Conservation (phyloP, 768 basidiomycete genomes). For the Boletales sp. region DNA sequence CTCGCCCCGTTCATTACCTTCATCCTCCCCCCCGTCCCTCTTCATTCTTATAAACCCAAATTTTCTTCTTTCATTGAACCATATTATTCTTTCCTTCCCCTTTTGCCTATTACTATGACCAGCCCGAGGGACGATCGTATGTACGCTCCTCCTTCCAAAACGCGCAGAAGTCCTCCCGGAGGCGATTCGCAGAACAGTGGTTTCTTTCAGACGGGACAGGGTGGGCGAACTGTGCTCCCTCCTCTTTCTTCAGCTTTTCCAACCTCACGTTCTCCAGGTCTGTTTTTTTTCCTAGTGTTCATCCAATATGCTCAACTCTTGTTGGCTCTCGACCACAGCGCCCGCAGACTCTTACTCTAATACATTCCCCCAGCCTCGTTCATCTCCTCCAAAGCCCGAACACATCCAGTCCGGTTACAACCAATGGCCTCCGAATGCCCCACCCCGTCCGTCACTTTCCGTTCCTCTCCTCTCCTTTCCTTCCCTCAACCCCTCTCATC, state of each 20-base stretch:
- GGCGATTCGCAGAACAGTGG: constrained; percentile 56
- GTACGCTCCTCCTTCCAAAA: constrained; percentile 60
- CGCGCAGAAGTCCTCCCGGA: constrained; percentile 62
- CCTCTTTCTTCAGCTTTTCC: constrained; percentile 81
- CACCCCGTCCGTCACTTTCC: constrained; percentile 32
- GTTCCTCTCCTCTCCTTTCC: constrained; percentile 6
- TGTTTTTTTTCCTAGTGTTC: constrained; percentile 59
- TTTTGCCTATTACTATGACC: constrained; percentile 65
- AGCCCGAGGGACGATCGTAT: constrained; percentile 69
- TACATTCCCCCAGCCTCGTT: constrained; percentile 62
- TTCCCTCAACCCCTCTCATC: constrained; percentile 6
- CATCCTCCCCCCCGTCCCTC: constrained; percentile 36
- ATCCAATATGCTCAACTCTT: constrained; percentile 54
- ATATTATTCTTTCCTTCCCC: constrained; percentile 42
- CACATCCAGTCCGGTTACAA: constrained; percentile 48
- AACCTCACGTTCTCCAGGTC: constrained; percentile 90
- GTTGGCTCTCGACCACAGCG: constrained; percentile 53
- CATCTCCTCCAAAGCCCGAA: constrained; percentile 58
- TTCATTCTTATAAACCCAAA: constrained; percentile 52
- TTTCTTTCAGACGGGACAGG: constrained; percentile 78
- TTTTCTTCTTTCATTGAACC: constrained; percentile 46
- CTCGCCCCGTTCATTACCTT: constrained; percentile 41
- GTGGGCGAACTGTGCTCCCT: constrained; percentile 87
- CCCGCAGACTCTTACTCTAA: constrained; percentile 50
- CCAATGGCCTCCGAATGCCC: constrained; percentile 35